A percentile compares a stretch with the other conserved stretches of the same genome.
These are phyloP conservation scores for Seiridium unicorne DNA, from an alignment of 2,329 filamentous ascomycete genomes.

Conservation along the genomic window DNA sequence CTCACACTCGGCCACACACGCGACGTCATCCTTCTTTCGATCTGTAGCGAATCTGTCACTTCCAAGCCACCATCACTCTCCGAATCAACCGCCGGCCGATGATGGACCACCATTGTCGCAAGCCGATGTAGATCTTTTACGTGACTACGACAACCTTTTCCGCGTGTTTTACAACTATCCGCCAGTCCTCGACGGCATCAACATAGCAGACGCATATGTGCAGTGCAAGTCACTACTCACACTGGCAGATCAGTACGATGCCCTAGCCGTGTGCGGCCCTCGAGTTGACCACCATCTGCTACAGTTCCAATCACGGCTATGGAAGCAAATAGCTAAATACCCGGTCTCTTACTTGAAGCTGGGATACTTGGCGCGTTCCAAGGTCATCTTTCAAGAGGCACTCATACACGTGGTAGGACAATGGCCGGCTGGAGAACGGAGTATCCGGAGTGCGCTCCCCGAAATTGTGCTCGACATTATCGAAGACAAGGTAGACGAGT, in stretches of 20 bases:
- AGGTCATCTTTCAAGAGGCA: constrained; percentile 82
- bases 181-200: constrained; percentile 76
- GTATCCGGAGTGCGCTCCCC: constrained; percentile 72
- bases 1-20: constrained; percentile 41
- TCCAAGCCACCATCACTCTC: constrained; percentile 37
- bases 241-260: constrained; percentile 93
- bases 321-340: constrained; percentile 97
- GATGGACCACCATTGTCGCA: constrained; percentile 45
- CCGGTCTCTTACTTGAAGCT: constrained; percentile 89
- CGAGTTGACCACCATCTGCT: constrained; percentile 91
- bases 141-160: constrained; percentile 94
- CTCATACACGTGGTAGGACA: constrained; percentile 92
- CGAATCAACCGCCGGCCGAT: constrained; percentile 16
- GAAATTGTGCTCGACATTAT: constrained; percentile 81
- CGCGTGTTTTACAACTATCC: constrained; percentile 94
- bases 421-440: constrained; percentile 80
- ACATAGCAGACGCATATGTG: constrained; percentile 89
- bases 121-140: constrained; percentile 72
- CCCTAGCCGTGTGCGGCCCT: constrained; percentile 80
- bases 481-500: constrained; percentile 90
- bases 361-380: constrained; percentile 80
- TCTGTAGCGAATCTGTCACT: constrained; percentile 78
- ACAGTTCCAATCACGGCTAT: constrained; percentile 85
- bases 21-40: constrained; percentile 69
- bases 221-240: constrained; percentile 89